A percentile compares a stretch with the other conserved stretches of the same genome.
Conservation (phyloP, 352 stramenopile species). For the Globisporangium iwayamae region DNA sequence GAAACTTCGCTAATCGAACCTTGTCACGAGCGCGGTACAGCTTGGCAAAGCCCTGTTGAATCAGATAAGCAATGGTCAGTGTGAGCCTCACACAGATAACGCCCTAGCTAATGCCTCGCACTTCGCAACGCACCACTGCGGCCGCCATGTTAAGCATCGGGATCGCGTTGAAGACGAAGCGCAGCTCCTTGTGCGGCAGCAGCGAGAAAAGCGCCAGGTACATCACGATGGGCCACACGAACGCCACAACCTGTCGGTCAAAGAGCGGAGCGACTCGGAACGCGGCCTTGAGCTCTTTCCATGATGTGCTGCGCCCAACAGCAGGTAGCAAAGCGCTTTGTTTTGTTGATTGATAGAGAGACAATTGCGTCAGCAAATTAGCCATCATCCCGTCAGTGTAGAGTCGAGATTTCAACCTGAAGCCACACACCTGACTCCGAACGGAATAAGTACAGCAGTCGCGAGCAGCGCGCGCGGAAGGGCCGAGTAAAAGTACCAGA, state of each 20-base stretch:
- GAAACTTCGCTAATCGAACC: conserved; percentile 19
- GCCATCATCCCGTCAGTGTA: not conserved
- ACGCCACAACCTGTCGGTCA: conserved; percentile 45
- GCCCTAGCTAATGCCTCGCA: not conserved
- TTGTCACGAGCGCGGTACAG: conserved; percentile 61
- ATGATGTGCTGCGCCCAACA: conserved; percentile 37
- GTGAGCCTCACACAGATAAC: not conserved
- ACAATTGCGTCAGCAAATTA: not conserved
- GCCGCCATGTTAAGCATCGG: conserved; percentile 94
- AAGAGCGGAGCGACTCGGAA: conserved; percentile 42
- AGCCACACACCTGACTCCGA: conserved; percentile 61
- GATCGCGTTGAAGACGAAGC: conserved; percentile 97
- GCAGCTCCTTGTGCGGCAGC: conserved; percentile 97
- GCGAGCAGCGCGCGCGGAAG: conserved; percentile 88
- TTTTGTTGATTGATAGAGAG: not conserved
- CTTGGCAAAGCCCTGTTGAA: conserved; percentile 55
- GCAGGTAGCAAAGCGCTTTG: conserved; percentile 45
- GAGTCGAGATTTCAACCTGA: not conserved
- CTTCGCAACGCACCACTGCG: conserved; percentile 60
- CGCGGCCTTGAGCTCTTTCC: conserved; percentile 30
- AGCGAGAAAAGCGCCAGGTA: conserved; percentile 96
- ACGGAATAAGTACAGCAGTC: conserved; percentile 78
- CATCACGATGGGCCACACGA: conserved; percentile 62
- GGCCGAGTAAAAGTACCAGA: conserved; percentile 96
- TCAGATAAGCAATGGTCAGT: not conserved